These are phyloP conservation scores for Rhodosporidiobolus sp. DNA, from an alignment of 768 basidiomycete species.

Conservation along the genomic window DNA sequence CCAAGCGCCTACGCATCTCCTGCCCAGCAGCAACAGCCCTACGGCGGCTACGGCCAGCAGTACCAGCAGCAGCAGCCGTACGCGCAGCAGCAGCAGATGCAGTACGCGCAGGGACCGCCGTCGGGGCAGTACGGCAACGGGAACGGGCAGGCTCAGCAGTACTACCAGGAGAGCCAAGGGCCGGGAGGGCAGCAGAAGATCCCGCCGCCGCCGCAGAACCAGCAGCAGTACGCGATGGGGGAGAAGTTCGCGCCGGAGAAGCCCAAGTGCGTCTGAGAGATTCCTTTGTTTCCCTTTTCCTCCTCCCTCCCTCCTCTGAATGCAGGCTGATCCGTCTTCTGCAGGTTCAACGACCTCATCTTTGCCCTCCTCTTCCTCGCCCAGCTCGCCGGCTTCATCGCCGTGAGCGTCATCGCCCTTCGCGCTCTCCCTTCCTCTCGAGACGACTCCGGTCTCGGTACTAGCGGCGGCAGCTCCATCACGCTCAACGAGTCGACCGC, in stretches of 20 bases:
- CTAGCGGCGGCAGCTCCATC: slow-evolving; percentile 8
- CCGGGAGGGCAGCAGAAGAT: slow-evolving; percentile 4
- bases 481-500: slow-evolving; percentile 30
- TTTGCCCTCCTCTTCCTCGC: slow-evolving; percentile 43
- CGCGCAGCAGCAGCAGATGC: background rate
- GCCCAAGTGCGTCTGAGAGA: slow-evolving; percentile 31
- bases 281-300: background rate
- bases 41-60: slow-evolving; percentile 8
- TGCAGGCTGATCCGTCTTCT: background rate
- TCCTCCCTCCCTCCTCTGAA: too few species aligned
- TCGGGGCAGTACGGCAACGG: slow-evolving; percentile 2
- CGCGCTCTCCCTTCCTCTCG: slow-evolving; percentile 22
- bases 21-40: background rate
- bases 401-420: slow-evolving; percentile 41
- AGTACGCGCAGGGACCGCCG: background rate
- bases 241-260: slow-evolving; percentile 35
- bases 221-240: slow-evolving; percentile 6
- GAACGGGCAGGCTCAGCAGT: slow-evolving; percentile 9
- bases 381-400: slow-evolving; percentile 43
- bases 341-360: slow-evolving; percentile 43
- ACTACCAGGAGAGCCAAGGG: background rate
- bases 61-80: background rate
- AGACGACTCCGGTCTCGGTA: slow-evolving; percentile 10
- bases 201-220: slow-evolving; percentile 6
- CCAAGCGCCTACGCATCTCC: slow-evolving; percentile 3